Conservation (phyloP, 176 grass and related monocot genomes). For the Aegilops bicornis region DNA sequence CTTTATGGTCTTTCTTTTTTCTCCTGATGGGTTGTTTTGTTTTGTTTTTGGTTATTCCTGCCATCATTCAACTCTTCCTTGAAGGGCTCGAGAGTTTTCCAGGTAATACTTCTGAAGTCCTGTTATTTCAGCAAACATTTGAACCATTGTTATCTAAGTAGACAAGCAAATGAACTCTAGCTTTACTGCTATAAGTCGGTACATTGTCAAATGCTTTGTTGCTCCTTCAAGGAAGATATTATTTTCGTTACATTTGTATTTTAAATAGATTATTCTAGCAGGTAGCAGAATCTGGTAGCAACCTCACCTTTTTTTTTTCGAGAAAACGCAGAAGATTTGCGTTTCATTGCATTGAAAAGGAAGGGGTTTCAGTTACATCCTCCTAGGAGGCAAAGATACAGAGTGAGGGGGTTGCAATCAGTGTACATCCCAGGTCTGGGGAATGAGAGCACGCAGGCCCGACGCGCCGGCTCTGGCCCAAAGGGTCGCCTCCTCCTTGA, state of each 20-base stretch:
- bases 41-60: constrained; percentile 30
- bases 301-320: neutral
- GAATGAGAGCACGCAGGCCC: too few species aligned
- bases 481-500: too few species aligned
- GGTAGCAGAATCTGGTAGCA: neutral
- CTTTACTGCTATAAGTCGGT: neutral
- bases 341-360: too few species aligned
- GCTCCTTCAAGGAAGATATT: constrained; percentile 3
- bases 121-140: constrained; percentile 19
- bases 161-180: constrained; percentile 9
- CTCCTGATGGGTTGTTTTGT: constrained; percentile 35
- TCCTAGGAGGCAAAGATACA: too few species aligned
- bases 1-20: constrained; percentile 2
- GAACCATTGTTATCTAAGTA: constrained; percentile 20
- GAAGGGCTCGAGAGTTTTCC: constrained; percentile 72
- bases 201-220: neutral
- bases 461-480: too few species aligned
- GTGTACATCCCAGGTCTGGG: too few species aligned
- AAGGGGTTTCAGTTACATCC: too few species aligned
- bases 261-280: constrained; percentile 20
- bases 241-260: neutral
- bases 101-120: constrained; percentile 53
- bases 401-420: too few species aligned
- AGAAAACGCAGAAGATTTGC: too few species aligned
- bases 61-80: constrained; percentile 28